Conservation (phyloP, 2,329 filamentous ascomycete species). For the Alternaria metachromatica region DNA sequence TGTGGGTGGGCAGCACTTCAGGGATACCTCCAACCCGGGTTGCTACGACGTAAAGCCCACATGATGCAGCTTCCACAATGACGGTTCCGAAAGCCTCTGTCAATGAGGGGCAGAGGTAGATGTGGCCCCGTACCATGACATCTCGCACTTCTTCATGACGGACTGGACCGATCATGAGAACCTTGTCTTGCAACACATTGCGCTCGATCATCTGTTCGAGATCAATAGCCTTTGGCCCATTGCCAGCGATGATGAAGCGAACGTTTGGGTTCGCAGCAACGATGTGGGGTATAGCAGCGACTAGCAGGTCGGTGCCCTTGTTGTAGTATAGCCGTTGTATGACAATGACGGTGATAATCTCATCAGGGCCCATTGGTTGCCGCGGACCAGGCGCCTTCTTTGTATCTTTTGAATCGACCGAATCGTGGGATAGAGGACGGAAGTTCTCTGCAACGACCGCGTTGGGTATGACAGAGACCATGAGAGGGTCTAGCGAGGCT, state of each 20-base stretch:
- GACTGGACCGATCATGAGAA: conserved; percentile 89
- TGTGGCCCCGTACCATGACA: conserved; percentile 96
- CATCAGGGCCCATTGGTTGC: conserved; percentile 77
- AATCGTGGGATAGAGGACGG: conserved; percentile 66
- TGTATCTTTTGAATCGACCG: conserved; percentile 25
- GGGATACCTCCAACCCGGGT: conserved; percentile 97
- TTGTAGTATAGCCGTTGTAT: conserved; percentile 98
- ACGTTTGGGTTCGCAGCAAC: conserved; percentile 89
- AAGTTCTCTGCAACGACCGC: conserved; percentile 98
- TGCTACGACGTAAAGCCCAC: conserved; percentile 94
- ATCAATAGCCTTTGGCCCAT: conserved; percentile 95
- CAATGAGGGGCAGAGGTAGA: conserved; percentile 92
- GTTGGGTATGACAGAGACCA: conserved; percentile 98
- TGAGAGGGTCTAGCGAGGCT: conserved; percentile 91
- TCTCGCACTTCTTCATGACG: conserved; percentile 96
- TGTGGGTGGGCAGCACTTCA: conserved; percentile 91
- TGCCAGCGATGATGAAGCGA: conserved; percentile 94
- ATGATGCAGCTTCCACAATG: conserved; percentile 95
- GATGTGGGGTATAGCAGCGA: conserved; percentile 92
- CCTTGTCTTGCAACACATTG: conserved; percentile 89
- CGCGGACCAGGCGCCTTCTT: conserved; percentile 61
- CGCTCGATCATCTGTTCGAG: conserved; percentile 98
- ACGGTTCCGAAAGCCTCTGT: conserved; percentile 98
- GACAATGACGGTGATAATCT: conserved; percentile 94
- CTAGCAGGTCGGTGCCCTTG: conserved; percentile 96